Evolutionary conservation across 352 stramenopile genomes (phyloP), one percentile per base, ranked within the genome.

Genomic region (Globisporangium solare): DNA sequence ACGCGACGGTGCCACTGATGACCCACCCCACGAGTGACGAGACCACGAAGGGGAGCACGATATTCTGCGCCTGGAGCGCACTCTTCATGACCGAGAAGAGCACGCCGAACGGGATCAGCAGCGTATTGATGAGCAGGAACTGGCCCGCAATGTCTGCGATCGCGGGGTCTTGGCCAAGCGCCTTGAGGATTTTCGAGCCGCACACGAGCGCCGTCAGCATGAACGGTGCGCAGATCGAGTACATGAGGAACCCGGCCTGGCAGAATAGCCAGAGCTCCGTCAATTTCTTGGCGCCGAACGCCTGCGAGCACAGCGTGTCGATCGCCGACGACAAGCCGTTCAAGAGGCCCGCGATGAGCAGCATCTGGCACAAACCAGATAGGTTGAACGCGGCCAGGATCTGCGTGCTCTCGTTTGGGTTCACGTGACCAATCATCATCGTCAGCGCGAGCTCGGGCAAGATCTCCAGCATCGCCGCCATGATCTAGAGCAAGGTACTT

Each of bases 301-400:
- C 74, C 63, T 89, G 75, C 27, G 75, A 81, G 51, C 73, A 84
- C 61, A 88, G 69, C 15, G 76, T 89, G 64, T 87, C 74, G 42
- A 86, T 74, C 18, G 76, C 79, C 10, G 73, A 83, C 18, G 68
- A 70, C 15, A 83, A 58, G 2, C 77, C 79, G 54, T 67, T 83
- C 48, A 83, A 67, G 45, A 86, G 60, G 1, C 69, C 70, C 4
- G 64, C 60, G 48, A 86, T 62, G 40, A 86, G 58, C 52, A 86
- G 63, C 64, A 82, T 76, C 56, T 83, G 75, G 41, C 86, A 70
- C 7, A 84, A 61, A 42, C 46, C 67, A 35, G 61, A 68, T 32
- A 89, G 64, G 21, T 70, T 73, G 58, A 82, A 83, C 53, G 74
- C 79, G 4, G 79, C 77, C 42, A 89, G 61, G 48, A 86, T 71